Evolutionary conservation across 306 rosid species (phyloP), one percentile per base, ranked within the genome.

Genomic region (Prunus padus): DNA sequence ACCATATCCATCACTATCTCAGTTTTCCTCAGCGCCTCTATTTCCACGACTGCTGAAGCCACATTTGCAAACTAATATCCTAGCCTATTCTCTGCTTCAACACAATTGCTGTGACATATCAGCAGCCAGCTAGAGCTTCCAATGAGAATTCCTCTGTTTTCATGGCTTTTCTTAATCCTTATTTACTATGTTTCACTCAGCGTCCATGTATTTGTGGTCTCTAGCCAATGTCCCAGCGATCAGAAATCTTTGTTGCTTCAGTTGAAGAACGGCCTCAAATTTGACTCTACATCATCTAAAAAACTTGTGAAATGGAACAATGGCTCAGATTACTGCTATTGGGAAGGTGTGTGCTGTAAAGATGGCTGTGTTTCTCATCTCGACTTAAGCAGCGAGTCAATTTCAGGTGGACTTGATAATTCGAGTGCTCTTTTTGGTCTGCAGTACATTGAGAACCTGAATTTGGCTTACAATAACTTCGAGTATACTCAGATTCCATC

Each of bases 261-360:
- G 16, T 55, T 90, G 73, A 87, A 83, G 82, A 86, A 67, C 52
- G 59, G 65, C 80, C 82, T 88, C 71, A 8, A 0, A 1, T 71
- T 64, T 31, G 0, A 37, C 0, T 2, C 2, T 40, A 3, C 28
- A 11, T 0, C 0, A 16, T 81, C 89, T 33, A 57, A 1, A 1
- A 86, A 84, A 65, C 71, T 88, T 1, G 59, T 19, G 16, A 31
- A 9, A 1, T 88, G 93, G 96, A 63, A 76, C 89, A 66, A 76
- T 72, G 79, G 8, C 30, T 1, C 42, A 2, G 81, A 57, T 72
- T 87, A 84, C 55, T 83, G 95, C 31, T 4, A 25, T 18, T 89
- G 95, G 97, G 40, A 1, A 1, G 95, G 92, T 50, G 83, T 86
- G 13, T 11, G 22, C 2, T 86, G 90, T 60, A 71, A 81, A 8